Percentiles rank a stretch among this genome's conserved stretches.
phyloP scores from a whole-genome alignment of 208 protist species.

The Herpetomonas samuelpessoai region DNA sequence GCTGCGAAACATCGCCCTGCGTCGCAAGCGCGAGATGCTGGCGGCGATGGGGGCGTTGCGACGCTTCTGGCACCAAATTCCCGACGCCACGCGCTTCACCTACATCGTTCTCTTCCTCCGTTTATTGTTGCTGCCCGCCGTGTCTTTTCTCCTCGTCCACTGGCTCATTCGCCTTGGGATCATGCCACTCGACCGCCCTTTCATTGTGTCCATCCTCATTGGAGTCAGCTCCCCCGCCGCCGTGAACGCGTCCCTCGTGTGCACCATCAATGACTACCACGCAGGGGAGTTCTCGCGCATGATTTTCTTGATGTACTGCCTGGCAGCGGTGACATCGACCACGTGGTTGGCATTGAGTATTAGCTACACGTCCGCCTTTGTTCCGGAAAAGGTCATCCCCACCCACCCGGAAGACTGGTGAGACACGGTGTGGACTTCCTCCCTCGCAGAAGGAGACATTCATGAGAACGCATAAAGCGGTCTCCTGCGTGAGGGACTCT shows the following conservation, averaged over 20 bases:
- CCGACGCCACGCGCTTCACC: conserved; percentile 22
- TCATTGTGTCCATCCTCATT: conserved; percentile 60
- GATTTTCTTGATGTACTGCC: conserved; percentile 66
- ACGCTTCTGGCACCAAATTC: conserved; percentile 11
- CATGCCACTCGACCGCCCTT: conserved; percentile 46
- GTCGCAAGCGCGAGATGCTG: conserved; percentile 1
- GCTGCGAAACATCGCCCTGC: background rate
- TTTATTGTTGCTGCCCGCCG: conserved; percentile 48
- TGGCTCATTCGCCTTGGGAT: conserved; percentile 28
- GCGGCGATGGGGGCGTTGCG: background rate
- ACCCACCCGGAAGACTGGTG: background rate
- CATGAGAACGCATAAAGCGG: too few species aligned
- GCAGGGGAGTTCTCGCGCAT: conserved; percentile 47
- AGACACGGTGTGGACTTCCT: too few species aligned
- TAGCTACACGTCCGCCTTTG: conserved; percentile 17
- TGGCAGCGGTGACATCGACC: conserved; percentile 44
- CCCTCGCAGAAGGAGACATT: too few species aligned
- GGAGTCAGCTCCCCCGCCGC: conserved; percentile 56
- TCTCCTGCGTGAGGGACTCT: too few species aligned
- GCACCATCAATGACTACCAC: conserved; percentile 58
- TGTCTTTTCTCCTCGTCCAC: conserved; percentile 59
- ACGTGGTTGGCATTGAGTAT: conserved; percentile 47
- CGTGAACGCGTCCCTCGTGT: conserved; percentile 66
- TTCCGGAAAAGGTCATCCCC: background rate
- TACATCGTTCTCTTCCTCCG: conserved; percentile 40